These are phyloP conservation scores for Chaetomium fimeti DNA, from an alignment of 495 filamentous ascomycete species.

Conservation along the genomic window DNA sequence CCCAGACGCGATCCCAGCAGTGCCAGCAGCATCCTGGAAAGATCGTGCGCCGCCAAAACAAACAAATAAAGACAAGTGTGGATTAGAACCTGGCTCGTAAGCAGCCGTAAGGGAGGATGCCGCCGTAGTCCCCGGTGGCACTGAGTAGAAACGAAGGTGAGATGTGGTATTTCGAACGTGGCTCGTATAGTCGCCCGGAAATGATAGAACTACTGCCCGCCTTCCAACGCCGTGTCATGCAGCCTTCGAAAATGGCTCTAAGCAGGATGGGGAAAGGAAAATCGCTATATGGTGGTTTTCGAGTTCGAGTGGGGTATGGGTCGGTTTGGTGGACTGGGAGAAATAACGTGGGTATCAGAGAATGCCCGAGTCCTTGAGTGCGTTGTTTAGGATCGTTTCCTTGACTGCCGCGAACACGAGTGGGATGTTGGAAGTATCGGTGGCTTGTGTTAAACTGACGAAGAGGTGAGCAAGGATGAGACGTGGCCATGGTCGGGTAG, in stretches of 20 bases:
- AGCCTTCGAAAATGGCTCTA: conserved; percentile 16
- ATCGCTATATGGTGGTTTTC: conserved; percentile 2
- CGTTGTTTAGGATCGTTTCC: conserved; percentile 97
- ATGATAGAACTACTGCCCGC: conserved; percentile 12
- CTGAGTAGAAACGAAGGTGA: background rate
- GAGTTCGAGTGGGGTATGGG: conserved; percentile 8
- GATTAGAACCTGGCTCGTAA: background rate
- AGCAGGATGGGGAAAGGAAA: conserved; percentile 13
- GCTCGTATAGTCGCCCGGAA: background rate
- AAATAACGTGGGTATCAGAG: conserved; percentile 49
- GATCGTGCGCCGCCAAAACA: background rate
- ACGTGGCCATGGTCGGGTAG: too few relatives aligned
- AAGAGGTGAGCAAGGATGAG: conserved; percentile 36
- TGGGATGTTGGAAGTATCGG: conserved; percentile 96
- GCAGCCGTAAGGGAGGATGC: background rate
- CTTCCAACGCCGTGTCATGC: conserved; percentile 36
- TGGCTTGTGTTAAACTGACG: conserved; percentile 89
- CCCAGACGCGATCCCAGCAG: background rate
- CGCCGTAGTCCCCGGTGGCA: background rate
- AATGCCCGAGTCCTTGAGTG: conserved; percentile 95
- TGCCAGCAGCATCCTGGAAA: background rate
- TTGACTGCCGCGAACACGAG: conserved; percentile 98
- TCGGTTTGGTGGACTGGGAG: background rate
- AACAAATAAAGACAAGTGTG: background rate
- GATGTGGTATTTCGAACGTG: background rate